Evolutionary conservation across 441 rosid genomes (phyloP), one percentile per base, ranked within the genome.

Genomic region (Populus hybrid): DNA sequence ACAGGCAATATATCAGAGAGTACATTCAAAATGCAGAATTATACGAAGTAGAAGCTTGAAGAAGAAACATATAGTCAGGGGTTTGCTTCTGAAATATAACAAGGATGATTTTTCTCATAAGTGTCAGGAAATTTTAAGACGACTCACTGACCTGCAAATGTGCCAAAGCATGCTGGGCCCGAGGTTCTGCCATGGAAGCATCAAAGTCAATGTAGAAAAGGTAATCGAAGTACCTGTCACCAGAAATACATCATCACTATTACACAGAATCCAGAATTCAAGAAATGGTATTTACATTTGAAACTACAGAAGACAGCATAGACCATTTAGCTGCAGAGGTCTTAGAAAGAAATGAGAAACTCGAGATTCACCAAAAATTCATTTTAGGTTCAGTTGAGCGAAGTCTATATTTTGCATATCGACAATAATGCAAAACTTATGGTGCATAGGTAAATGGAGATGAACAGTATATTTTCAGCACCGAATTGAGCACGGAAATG

Each of bases 131-230:
- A 50, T 14, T 50, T 50, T 14, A 50, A 14, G 34, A 77, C 16
- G 16, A 11, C 30, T 64, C 21, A 40, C 82, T 46, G 61, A 87
- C 94, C 92, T 90, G 91, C 72, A 90, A 81, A 81, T 89, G 89
- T 69, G 85, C 91, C 20, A 90, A 80, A 4, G 91, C 93, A 79
- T 82, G 83, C 78, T 90, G 91, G 21, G 92, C 90, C 50, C 89
- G 89, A 5, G 87, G 82, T 30, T 90, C 94, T 9, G 94, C 94
- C 91, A 89, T 89, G 35, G 94, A 90, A 70, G 94, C 92, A 73
- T 88, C 93, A 75, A 90, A 90, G 79, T 90, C 91, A 66, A 89
- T 81, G 69, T 87, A 87, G 82, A 89, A 89, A 71, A 89, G 87
- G 81, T 90, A 90, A 80, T 89, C 91, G 64, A 90, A 88, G 82